Conservation (phyloP, 2,329 filamentous ascomycete species). For the Calonectria pauciramosa region DNA sequence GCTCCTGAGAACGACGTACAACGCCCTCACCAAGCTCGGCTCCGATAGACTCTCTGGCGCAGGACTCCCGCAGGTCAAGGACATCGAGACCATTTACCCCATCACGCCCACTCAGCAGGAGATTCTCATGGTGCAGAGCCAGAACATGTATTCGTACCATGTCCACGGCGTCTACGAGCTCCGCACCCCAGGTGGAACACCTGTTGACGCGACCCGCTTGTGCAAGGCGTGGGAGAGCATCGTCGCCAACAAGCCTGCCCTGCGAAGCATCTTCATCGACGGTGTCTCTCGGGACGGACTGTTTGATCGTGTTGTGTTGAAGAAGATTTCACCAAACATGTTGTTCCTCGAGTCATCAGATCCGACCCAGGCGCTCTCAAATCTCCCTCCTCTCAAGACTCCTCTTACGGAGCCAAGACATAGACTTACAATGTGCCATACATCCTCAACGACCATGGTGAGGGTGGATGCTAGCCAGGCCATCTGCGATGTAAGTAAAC, state of each 20-base stretch:
- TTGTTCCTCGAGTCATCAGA: constrained; percentile 64
- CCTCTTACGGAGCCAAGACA: constrained; percentile 60
- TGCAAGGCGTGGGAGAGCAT: constrained; percentile 66
- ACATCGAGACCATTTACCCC: constrained; percentile 65
- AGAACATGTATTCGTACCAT: constrained; percentile 57
- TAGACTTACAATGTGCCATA: constrained; percentile 64
- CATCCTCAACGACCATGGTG: constrained; percentile 58
- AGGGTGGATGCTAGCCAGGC: constrained; percentile 66
- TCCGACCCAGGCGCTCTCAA: constrained; percentile 54
- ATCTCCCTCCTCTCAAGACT: constrained; percentile 56
- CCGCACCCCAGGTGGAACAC: constrained; percentile 51
- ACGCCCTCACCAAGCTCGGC: constrained; percentile 60
- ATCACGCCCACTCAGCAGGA: constrained; percentile 64
- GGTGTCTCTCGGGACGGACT: constrained; percentile 63
- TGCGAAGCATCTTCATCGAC: constrained; percentile 67
- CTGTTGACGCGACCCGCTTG: constrained; percentile 59
- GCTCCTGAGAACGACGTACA: constrained; percentile 61
- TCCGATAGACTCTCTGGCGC: constrained; percentile 56
- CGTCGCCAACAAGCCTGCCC: constrained; percentile 58
- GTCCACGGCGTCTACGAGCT: constrained; percentile 64
- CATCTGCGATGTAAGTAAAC: constrained; percentile 59
- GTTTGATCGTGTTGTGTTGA: constrained; percentile 65
- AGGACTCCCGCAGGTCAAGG: constrained; percentile 56
- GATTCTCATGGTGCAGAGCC: constrained; percentile 61
- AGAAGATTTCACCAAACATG: constrained; percentile 63